Percentiles rank a stretch among this genome's conserved stretches.
Conservation (phyloP, 306 rosid species). For the Carpinus fangiana region DNA sequence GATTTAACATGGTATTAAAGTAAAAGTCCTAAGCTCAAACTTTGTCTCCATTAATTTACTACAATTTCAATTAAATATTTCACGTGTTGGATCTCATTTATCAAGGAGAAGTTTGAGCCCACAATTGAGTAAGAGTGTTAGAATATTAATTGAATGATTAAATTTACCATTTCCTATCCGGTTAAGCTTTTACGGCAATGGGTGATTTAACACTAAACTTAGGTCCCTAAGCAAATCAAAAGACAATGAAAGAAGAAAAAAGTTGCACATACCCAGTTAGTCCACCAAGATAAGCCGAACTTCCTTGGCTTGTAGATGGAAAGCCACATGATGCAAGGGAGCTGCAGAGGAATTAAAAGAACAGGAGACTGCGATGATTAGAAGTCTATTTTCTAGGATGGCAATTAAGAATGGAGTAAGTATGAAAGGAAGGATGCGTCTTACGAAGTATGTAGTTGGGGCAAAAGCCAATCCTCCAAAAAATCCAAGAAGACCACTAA, state of each 20-base stretch:
- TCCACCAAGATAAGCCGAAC: conserved; percentile 72
- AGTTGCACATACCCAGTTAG: conserved; percentile 60
- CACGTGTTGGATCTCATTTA: too few species aligned
- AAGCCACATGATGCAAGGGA: conserved; percentile 89
- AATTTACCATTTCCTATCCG: too few species aligned
- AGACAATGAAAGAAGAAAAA: neutral
- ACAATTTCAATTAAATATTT: too few species aligned
- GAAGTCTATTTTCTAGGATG: neutral
- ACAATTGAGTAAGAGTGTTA: too few species aligned
- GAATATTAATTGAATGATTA: too few species aligned
- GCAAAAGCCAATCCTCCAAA: conserved; percentile 94
- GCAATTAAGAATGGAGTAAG: neutral
- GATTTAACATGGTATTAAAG: neutral
- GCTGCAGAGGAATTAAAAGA: conserved; percentile 43
- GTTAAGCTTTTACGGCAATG: too few species aligned
- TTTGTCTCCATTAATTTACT: too few species aligned
- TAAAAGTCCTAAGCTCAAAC: too few species aligned
- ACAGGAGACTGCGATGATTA: neutral
- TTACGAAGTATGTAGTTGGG: conserved; percentile 84
- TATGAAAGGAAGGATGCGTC: conserved; percentile 17
- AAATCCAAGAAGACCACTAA: conserved; percentile 64
- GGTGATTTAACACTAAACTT: neutral
- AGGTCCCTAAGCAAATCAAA: conserved; percentile 1
- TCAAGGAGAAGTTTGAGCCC: too few species aligned
- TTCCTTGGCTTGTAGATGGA: conserved; percentile 71